Evolutionary conservation across 345 rosid species (phyloP).

Genomic region (Viola odorata): DNA sequence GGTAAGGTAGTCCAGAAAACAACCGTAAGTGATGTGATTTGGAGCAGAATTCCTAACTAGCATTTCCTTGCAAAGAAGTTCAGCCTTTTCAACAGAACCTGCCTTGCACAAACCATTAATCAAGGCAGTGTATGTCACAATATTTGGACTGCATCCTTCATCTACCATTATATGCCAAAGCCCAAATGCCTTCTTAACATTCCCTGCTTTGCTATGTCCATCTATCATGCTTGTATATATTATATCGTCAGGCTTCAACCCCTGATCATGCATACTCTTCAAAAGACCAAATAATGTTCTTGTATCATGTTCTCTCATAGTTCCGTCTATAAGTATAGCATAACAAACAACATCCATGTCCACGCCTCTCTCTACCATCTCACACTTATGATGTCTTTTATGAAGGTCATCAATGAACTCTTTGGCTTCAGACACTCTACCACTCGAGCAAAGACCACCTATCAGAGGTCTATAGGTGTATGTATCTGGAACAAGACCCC

Average conservation of each 20-base stretch:
- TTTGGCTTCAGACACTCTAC: slow-evolving; percentile 67
- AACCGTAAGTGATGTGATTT: slow-evolving; percentile 73
- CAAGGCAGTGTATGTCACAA: slow-evolving; percentile 76
- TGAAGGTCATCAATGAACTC: slow-evolving; percentile 64
- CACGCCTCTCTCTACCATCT: slow-evolving; percentile 70
- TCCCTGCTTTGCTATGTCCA: slow-evolving; percentile 65
- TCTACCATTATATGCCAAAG: slow-evolving; percentile 71
- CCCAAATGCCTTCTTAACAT: slow-evolving; percentile 55
- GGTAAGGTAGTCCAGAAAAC: slow-evolving; percentile 68
- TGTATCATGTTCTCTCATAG: slow-evolving; percentile 49
- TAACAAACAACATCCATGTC: slow-evolving; percentile 81
- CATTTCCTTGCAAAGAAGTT: slow-evolving; percentile 58
- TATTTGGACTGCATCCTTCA: slow-evolving; percentile 67
- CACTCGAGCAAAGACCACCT: slow-evolving; percentile 61
- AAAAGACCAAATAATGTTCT: slow-evolving; percentile 41
- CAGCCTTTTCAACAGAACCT: slow-evolving; percentile 64
- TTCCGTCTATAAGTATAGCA: slow-evolving; percentile 72
- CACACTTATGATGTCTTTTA: slow-evolving; percentile 36
- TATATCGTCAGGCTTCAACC: slow-evolving; percentile 67
- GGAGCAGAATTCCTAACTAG: slow-evolving; percentile 38
- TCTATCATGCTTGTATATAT: slow-evolving; percentile 84
- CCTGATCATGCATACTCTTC: slow-evolving; percentile 59
- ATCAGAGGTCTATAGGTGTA: slow-evolving; percentile 77
- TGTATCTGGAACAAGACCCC: slow-evolving; percentile 74
- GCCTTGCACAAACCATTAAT: slow-evolving; percentile 80